These are phyloP conservation scores for Ceratocystis harringtonii DNA, from an alignment of 2,329 filamentous ascomycete species.

Conservation along the genomic window DNA sequence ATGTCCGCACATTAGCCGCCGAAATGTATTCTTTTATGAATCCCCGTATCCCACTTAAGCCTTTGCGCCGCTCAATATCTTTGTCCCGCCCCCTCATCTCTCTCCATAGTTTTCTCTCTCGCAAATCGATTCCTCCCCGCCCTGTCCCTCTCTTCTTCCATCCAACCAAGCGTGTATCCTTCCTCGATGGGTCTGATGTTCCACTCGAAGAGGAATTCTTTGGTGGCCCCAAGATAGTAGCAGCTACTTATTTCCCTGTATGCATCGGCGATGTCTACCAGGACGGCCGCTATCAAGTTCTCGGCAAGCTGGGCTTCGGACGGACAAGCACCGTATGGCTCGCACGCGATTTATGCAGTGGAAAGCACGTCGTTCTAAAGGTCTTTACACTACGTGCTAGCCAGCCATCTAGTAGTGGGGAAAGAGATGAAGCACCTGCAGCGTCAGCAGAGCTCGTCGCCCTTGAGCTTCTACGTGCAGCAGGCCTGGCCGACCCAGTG, in stretches of 20 bases:
- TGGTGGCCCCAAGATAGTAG: not conserved
- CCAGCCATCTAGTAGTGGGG: not conserved
- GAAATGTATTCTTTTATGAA: too few relatives aligned
- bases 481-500: not conserved
- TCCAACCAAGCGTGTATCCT: conserved; percentile 1
- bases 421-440: too few relatives aligned
- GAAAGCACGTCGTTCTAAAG: not conserved
- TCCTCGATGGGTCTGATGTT: not conserved
- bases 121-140: too few relatives aligned
- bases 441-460: not conserved
- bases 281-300: not conserved
- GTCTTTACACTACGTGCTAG: not conserved
- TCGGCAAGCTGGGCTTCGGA: conserved; percentile 7
- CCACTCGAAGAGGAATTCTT: conserved; percentile 6
- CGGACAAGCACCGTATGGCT: conserved; percentile 8
- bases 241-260: conserved; percentile 3
- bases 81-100: too few relatives aligned
- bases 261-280: not conserved
- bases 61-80: too few relatives aligned
- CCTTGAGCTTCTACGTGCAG: not conserved
- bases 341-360: not conserved
- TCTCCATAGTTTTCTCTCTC: too few relatives aligned
- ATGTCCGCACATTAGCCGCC: too few relatives aligned
- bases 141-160: not conserved
- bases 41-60: too few relatives aligned